A percentile compares a stretch with the other conserved stretches of the same genome.
These are phyloP conservation scores for Berberis thunbergii DNA, from an alignment of 164 flowering plant genomes.

Conservation along the genomic window DNA sequence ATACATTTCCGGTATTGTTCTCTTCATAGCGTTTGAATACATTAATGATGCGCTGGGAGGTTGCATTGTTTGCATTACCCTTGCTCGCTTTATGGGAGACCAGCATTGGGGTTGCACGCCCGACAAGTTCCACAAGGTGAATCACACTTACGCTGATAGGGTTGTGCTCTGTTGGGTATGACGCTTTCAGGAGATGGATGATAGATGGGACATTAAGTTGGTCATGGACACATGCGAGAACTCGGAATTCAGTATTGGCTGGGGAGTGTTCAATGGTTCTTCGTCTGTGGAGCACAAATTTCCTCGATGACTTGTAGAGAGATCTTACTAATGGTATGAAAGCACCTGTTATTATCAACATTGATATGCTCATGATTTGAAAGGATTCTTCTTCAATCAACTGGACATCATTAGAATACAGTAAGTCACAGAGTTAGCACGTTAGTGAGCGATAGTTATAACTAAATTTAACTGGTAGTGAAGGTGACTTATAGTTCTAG, in stretches of 20 bases:
- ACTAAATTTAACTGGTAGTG: neutral
- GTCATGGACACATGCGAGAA: conserved; percentile 7
- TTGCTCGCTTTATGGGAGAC: conserved; percentile 3
- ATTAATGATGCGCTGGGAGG: conserved; percentile 4
- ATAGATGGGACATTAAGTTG: conserved; percentile 9
- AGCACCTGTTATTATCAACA: neutral
- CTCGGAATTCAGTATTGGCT: neutral
- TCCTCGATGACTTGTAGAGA: neutral
- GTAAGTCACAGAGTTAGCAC: neutral
- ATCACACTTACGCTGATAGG: conserved; percentile 8
- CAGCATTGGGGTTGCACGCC: conserved; percentile 10
- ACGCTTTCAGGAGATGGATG: conserved; percentile 12
- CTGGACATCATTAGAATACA: neutral
- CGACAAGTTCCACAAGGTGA: conserved; percentile 13
- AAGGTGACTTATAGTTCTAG: neutral
- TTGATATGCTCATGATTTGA: neutral
- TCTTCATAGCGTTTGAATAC: conserved; percentile 9
- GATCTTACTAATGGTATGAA: neutral
- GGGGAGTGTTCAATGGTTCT: conserved; percentile 3
- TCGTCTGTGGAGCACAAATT: neutral
- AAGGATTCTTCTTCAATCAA: neutral
- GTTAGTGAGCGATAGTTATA: neutral
- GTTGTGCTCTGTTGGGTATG: conserved; percentile 6
- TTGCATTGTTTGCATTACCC: neutral
- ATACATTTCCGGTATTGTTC: neutral